phyloP scores from a whole-genome alignment of 768 basidiomycete species.

The Lactarius tabidus region DNA sequence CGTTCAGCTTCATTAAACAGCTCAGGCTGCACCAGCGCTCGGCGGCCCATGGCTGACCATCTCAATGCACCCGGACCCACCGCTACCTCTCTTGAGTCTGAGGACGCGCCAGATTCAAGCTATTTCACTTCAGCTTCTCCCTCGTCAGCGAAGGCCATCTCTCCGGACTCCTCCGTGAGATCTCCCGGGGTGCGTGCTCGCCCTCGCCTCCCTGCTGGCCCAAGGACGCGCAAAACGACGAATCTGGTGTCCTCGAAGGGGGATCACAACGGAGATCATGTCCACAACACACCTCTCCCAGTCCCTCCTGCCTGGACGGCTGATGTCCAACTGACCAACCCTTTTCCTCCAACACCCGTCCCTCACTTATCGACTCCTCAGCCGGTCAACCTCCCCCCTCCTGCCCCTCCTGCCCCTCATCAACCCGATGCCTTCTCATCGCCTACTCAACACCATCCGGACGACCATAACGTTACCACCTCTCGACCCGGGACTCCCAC shows the following conservation, averaged over 20 bases:
- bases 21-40: background rate
- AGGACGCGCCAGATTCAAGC: background rate
- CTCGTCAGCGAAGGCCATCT: background rate
- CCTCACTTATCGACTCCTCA: background rate
- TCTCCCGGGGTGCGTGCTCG: conserved; percentile 12
- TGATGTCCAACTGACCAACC: background rate
- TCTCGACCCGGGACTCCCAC: conserved; percentile 16
- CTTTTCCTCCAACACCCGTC: background rate
- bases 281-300: background rate
- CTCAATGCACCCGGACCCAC: background rate
- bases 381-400: background rate
- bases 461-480: background rate
- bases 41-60: background rate
- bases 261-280: background rate
- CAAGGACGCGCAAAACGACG: conserved; percentile 14
- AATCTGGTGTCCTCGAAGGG: background rate
- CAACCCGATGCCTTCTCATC: background rate
- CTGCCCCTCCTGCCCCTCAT: background rate
- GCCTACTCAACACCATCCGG: background rate
- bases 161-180: background rate
- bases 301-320: conserved; percentile 1
- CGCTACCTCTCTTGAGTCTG: background rate
- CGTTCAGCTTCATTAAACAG: background rate
- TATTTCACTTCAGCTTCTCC: background rate
- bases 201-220: conserved; percentile 21